Evolutionary conservation across 2,329 filamentous ascomycete species (phyloP).

Genomic region (Aspergillus versicolor): DNA sequence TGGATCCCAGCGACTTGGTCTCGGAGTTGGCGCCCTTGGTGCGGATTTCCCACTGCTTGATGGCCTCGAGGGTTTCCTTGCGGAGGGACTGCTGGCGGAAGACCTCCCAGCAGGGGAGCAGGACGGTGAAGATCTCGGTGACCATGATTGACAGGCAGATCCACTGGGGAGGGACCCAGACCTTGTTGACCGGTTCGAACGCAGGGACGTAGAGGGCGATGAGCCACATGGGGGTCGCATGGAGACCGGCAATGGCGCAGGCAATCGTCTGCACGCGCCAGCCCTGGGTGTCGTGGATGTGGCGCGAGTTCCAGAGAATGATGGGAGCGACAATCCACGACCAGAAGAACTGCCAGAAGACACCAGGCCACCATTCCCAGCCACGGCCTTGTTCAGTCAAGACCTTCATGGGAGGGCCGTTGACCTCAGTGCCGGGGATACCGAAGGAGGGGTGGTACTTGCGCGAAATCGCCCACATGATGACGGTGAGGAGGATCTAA

Average conservation of each 20-base stretch:
- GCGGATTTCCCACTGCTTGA: slow-evolving; percentile 40
- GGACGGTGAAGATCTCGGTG: slow-evolving; percentile 64
- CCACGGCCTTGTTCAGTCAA: slow-evolving; percentile 47
- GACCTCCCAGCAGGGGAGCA: slow-evolving; percentile 63
- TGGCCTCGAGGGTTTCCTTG: slow-evolving; percentile 36
- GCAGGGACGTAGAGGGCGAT: slow-evolving; percentile 53
- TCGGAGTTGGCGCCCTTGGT: slow-evolving; percentile 25
- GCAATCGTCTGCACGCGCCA: slow-evolving; percentile 65
- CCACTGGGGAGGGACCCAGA: slow-evolving; percentile 62
- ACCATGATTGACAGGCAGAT: slow-evolving; percentile 61
- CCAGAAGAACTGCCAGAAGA: slow-evolving; percentile 34
- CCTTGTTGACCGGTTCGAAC: slow-evolving; percentile 54
- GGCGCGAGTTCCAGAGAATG: slow-evolving; percentile 60
- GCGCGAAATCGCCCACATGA: slow-evolving; percentile 63
- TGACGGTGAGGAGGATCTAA: slow-evolving; percentile 58
- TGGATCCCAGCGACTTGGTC: slow-evolving; percentile 28
- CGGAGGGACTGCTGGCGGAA: slow-evolving; percentile 34
- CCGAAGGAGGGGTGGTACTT: slow-evolving; percentile 60
- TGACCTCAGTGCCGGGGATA: slow-evolving; percentile 53
- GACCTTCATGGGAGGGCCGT: slow-evolving; percentile 44
- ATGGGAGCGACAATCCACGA: slow-evolving; percentile 21
- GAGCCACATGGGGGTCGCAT: slow-evolving; percentile 67
- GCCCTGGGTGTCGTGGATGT: slow-evolving; percentile 64
- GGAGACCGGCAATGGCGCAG: slow-evolving; percentile 53
- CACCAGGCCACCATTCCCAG: slow-evolving; percentile 59